phyloP scores from a whole-genome alignment of 371 early-diverging fungal species.

The Furculomyces boomerangus region DNA sequence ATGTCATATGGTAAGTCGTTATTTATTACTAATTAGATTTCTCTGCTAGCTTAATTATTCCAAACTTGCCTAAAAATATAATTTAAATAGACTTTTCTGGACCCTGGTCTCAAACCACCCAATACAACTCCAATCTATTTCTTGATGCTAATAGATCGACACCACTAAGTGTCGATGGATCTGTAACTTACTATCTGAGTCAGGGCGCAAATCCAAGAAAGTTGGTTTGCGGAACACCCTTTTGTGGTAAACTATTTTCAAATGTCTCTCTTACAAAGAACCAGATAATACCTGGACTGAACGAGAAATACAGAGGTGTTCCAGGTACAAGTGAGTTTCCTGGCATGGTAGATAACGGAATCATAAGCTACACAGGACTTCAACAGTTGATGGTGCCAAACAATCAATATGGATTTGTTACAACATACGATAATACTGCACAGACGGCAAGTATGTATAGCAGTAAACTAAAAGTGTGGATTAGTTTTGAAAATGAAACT shows the following conservation, averaged over 20 bases:
- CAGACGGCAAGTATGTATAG: constrained; percentile 63
- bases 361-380: constrained; percentile 19
- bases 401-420: constrained; percentile 44
- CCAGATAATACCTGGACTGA: constrained; percentile 6
- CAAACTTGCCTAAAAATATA: background rate
- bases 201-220: constrained; percentile 59
- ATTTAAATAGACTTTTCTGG: constrained; percentile 30
- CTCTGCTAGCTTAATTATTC: background rate
- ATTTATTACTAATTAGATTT: background rate
- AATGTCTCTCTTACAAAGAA: constrained; percentile 30
- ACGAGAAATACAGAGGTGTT: constrained; percentile 32
- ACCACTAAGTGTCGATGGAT: constrained; percentile 28
- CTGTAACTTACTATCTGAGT: constrained; percentile 41
- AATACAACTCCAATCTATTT: constrained; percentile 72
- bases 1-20: constrained; percentile 47
- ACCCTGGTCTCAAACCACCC: constrained; percentile 49
- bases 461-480: constrained; percentile 34
- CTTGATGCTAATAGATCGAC: constrained; percentile 35
- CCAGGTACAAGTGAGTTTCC: constrained; percentile 66
- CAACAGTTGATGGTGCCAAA: constrained; percentile 8
- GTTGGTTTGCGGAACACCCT: constrained; percentile 58
- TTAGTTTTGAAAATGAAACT: constrained; percentile 62
- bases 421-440: constrained; percentile 43
- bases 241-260: constrained; percentile 73
- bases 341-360: constrained; percentile 43